Conservation (phyloP, 2,329 filamentous ascomycete genomes). For the Grosmannia huntii region DNA sequence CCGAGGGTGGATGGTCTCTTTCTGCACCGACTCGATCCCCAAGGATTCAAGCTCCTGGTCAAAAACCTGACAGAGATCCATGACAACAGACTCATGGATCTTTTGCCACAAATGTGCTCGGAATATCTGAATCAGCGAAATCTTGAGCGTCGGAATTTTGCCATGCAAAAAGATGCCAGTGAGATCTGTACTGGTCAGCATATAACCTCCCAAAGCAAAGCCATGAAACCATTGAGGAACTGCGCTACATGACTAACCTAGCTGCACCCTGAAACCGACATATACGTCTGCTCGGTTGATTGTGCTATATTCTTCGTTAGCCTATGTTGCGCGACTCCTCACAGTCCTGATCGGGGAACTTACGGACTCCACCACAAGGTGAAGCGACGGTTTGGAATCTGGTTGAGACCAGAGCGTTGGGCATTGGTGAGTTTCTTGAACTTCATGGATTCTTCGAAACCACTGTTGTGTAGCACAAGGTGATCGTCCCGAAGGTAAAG, state of each 20-base stretch:
- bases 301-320: slow-evolving; percentile 31
- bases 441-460: slow-evolving; percentile 64
- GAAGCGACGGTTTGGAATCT: slow-evolving; percentile 97
- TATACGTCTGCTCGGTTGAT: slow-evolving; percentile 96
- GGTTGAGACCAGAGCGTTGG: slow-evolving; percentile 79
- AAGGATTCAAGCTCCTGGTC: slow-evolving; percentile 93
- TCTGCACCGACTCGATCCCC: slow-evolving; percentile 94
- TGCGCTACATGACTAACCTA: slow-evolving; percentile 22
- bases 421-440: slow-evolving; percentile 99
- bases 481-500: slow-evolving; percentile 37
- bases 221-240: background rate
- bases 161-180: slow-evolving; percentile 98
- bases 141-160: slow-evolving; percentile 96
- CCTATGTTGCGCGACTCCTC: background rate
- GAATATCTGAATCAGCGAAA: slow-evolving; percentile 98
- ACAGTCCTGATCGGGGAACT: background rate
- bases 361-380: slow-evolving; percentile 84
- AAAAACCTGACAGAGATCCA: slow-evolving; percentile 98
- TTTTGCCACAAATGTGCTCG: slow-evolving; percentile 99
- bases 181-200: slow-evolving; percentile 44
- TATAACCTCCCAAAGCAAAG: background rate
- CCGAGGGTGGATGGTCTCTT: slow-evolving; percentile 96
- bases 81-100: slow-evolving; percentile 96
- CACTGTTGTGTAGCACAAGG: slow-evolving; percentile 33
- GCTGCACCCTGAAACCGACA: slow-evolving; percentile 97